Evolutionary conservation across 2,329 filamentous ascomycete genomes (phyloP).

Genomic region (Aureobasidium uvarum): DNA sequence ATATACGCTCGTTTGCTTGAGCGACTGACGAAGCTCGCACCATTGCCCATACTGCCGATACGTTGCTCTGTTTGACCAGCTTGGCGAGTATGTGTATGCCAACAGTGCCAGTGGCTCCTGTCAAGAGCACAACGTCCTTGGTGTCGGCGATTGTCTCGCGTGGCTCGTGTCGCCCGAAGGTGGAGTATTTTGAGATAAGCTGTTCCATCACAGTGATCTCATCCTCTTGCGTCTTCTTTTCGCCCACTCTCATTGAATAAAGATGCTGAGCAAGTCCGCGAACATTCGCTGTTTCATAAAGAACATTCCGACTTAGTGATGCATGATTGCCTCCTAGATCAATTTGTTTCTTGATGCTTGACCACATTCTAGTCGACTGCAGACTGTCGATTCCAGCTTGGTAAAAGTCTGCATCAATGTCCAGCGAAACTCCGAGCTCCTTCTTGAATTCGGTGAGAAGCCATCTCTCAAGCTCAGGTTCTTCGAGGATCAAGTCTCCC

Average conservation of each 20-base stretch:
- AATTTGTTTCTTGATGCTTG: constrained; percentile 52
- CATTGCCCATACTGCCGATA: constrained; percentile 51
- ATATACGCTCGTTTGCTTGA: constrained; percentile 39
- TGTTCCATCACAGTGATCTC: constrained; percentile 47
- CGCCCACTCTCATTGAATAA: constrained; percentile 44
- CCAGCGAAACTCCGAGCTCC: constrained; percentile 33
- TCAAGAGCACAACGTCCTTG: constrained; percentile 48
- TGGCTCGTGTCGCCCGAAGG: constrained; percentile 38
- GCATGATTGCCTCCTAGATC: constrained; percentile 47
- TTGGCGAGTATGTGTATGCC: constrained; percentile 57
- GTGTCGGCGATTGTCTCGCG: constrained; percentile 16
- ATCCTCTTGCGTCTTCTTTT: constrained; percentile 37
- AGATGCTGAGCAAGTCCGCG: constrained; percentile 49
- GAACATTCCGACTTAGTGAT: constrained; percentile 54
- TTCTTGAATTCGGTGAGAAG: constrained; percentile 37
- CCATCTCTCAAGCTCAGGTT: constrained; percentile 39
- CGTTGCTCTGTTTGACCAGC: constrained; percentile 34
- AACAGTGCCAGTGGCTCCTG: constrained; percentile 64
- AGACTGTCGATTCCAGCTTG: constrained; percentile 58
- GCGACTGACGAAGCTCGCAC: constrained; percentile 48
- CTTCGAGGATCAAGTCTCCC: constrained; percentile 32
- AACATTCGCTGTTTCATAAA: constrained; percentile 58
- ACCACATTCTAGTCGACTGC: constrained; percentile 57
- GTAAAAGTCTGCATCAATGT: constrained; percentile 55
- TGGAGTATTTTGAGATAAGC: constrained; percentile 49